Evolutionary conservation across 768 basidiomycete species (phyloP), one percentile per base, ranked within the genome.

Genomic region (Cyclocybe aegerita): DNA sequence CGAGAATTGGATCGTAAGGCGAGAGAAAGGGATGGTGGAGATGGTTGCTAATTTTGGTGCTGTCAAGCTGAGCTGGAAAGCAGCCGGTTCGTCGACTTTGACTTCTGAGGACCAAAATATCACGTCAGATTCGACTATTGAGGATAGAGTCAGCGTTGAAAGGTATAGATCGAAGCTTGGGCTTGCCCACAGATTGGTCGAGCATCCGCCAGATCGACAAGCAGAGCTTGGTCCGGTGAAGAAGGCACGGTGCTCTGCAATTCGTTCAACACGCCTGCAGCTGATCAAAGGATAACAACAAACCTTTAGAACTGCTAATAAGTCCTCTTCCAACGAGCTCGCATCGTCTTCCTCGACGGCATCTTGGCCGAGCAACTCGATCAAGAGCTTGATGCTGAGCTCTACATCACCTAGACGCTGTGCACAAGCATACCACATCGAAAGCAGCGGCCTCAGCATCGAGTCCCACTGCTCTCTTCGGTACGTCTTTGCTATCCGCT

Each of bases 401-500:
- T 90, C 90, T 14, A 90, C 81, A 57, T 92, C 86, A 0, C 83
- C 88, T 1, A 91, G 74, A 58, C 80, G 80, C 64, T 86, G 85
- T 1, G 90, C 89, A 64, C 90, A 95, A 2, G 83, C 75, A 68
- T 90, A 90, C 90, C 91, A 93, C 33, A 84, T 83, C 34, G 75
- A 72, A 39, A 95, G 74, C 9, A 97, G 79, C 7, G 90, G 83
- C 42, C 77, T 76, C 11, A 96, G 76, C 70, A 97, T 79, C 0
- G 78, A 63, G 7, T 74, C 72, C 94, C 94, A 98, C 43, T 79
- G 75, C 65, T 98, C 94, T 44, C 81, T 75, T n/a, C 88, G 82
- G 62, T 97, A 98, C 0, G 86, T 88, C 64, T 83, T 88, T 1
- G 89, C 86, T 52, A 98, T 96, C 10, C 94, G 84, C 62, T 96